phyloP scores from a whole-genome alignment of 345 rosid species.

The Populus davidiana region DNA sequence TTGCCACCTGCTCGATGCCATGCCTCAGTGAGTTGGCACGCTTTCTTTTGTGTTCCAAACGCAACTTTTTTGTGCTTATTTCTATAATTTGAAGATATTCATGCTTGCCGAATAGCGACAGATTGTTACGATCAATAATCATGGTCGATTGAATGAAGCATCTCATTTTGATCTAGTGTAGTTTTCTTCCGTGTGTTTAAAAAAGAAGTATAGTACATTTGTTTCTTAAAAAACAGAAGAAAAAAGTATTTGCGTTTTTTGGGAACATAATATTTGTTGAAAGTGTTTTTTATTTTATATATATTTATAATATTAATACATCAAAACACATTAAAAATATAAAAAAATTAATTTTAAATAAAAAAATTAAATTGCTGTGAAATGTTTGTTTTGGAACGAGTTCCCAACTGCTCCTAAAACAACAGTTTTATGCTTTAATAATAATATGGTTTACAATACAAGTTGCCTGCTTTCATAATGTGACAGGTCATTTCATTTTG shows the following conservation, averaged over 20 bases:
- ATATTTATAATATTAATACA: too few species aligned
- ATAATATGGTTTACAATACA: background rate
- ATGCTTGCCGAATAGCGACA: background rate
- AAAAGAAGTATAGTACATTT: background rate
- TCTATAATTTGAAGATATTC: background rate
- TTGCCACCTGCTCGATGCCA: slow-evolving; percentile 47
- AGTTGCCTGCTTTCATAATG: background rate
- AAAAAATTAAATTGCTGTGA: too few species aligned
- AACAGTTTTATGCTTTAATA: too few species aligned
- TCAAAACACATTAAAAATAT: too few species aligned
- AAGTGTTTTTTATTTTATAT: too few species aligned
- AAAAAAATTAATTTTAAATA: too few species aligned
- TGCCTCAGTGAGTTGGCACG: slow-evolving; percentile 11
- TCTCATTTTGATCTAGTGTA: background rate
- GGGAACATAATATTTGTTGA: too few species aligned
- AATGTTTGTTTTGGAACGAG: too few species aligned
- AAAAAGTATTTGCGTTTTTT: too few species aligned
- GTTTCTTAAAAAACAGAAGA: background rate
- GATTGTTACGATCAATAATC: background rate
- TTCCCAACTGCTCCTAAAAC: background rate
- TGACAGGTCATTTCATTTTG: too few species aligned
- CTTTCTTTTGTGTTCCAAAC: background rate
- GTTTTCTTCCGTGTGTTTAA: background rate
- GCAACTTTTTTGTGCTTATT: background rate
- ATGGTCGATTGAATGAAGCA: background rate